Percentiles rank a stretch among this genome's conserved stretches.
Evolutionary conservation across 345 rosid genomes (phyloP).

Genomic region (Boechera retrofracta): DNA sequence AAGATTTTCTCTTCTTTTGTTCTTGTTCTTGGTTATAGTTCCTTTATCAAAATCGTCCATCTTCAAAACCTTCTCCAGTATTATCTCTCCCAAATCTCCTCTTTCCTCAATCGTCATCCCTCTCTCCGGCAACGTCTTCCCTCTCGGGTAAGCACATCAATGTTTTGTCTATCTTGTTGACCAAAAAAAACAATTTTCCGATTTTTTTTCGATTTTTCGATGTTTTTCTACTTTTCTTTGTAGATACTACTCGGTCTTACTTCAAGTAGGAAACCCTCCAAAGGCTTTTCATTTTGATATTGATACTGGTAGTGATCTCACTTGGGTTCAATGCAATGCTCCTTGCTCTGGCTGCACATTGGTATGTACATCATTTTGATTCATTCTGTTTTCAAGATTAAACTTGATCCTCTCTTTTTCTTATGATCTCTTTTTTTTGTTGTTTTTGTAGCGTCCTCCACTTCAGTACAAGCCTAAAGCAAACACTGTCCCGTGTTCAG

Average conservation of each 20-base stretch:
- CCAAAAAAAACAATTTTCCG: not conserved
- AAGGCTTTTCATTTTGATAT: slow-evolving; percentile 69
- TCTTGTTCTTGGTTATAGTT: slow-evolving; percentile 22
- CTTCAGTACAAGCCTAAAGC: slow-evolving; percentile 64
- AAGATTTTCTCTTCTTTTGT: not conserved
- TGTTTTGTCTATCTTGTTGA: not conserved
- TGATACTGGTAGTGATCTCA: slow-evolving; percentile 93
- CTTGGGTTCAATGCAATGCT: slow-evolving; percentile 96
- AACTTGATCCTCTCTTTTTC: not conserved
- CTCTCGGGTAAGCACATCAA: slow-evolving; percentile 65
- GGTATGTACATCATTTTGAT: slow-evolving; percentile 50
- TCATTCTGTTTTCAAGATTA: not conserved
- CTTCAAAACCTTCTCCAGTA: slow-evolving; percentile 17
- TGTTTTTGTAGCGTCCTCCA: slow-evolving; percentile 51
- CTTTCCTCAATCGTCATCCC: slow-evolving; percentile 62
- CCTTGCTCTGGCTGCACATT: slow-evolving; percentile 81
- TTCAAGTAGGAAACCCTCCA: slow-evolving; percentile 70
- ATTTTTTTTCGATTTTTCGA: not conserved
- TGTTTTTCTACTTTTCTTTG: not conserved
- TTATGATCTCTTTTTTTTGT: slow-evolving; percentile 19
- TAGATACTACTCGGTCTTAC: slow-evolving; percentile 70
- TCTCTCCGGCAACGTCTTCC: slow-evolving; percentile 76
- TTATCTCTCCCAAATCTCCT: slow-evolving; percentile 13
- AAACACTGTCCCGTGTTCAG: slow-evolving; percentile 53
- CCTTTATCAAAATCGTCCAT: slow-evolving; percentile 15